A percentile compares a stretch with the other conserved stretches of the same genome.
Evolutionary conservation across 106 monocot species (phyloP).

Genomic region (Allium fistulosum): DNA sequence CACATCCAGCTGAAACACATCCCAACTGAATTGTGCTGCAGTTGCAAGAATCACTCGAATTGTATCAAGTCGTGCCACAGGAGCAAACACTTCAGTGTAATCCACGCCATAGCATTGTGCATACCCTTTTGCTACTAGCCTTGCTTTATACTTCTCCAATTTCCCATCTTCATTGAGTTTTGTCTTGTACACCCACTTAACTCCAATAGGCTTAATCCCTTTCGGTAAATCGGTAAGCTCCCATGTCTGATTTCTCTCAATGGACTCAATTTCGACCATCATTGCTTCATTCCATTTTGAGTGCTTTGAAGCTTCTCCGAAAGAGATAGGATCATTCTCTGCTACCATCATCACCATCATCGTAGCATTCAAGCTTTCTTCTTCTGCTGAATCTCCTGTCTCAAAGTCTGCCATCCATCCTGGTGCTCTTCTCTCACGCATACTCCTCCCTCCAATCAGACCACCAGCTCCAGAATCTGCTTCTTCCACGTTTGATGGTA

Average conservation of each 20-base stretch:
- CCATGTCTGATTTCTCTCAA: background rate
- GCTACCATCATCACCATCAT: conserved; percentile 2
- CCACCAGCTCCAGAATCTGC: background rate
- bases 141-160: background rate
- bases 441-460: background rate
- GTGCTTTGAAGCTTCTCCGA: background rate
- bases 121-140: conserved; percentile 6
- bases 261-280: background rate
- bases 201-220: background rate
- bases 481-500: background rate
- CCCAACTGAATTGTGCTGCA: background rate
- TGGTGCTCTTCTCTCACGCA: background rate
- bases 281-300: background rate
- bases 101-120: background rate
- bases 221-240: background rate
- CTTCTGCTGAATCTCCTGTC: background rate
- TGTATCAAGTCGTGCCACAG: background rate
- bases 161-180: conserved; percentile 2
- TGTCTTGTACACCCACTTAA: conserved; percentile 4
- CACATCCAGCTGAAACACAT: background rate
- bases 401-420: background rate
- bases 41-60: background rate
- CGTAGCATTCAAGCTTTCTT: background rate
- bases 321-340: background rate
- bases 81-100: conserved; percentile 11